Conservation (phyloP, 108 stramenopile species). For the Thalassiosira profunda region DNA sequence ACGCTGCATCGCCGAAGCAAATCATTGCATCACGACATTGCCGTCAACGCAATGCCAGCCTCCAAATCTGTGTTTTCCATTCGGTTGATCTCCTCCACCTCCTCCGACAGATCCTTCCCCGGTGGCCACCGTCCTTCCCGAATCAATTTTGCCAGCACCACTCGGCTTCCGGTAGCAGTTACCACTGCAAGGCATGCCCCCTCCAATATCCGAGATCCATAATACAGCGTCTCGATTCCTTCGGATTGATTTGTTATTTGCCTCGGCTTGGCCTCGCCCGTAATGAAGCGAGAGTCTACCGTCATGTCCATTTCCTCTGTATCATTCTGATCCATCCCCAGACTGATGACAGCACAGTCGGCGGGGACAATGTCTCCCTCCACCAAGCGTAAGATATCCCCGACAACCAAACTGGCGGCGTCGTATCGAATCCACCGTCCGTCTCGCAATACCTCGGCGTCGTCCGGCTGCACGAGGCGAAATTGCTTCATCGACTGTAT, state of each 20-base stretch:
- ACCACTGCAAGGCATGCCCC: constrained; percentile 78
- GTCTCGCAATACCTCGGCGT: constrained; percentile 84
- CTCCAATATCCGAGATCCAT: constrained; percentile 75
- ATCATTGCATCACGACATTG: neutral
- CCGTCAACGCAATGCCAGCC: no score
- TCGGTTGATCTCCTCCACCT: constrained; percentile 27
- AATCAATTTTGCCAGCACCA: constrained; percentile 69
- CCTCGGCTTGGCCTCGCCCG: constrained; percentile 69
- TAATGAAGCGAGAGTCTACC: constrained; percentile 72
- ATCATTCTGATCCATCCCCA: constrained; percentile 38
- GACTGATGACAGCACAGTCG: constrained; percentile 65
- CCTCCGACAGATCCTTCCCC: constrained; percentile 39
- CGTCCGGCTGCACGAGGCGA: constrained; percentile 71
- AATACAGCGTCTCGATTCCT: constrained; percentile 46
- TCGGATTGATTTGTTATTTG: constrained; percentile 28
- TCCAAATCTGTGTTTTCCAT: no score
- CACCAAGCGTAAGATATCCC: constrained; percentile 81
- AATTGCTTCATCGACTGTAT: constrained; percentile 84
- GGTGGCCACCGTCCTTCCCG: constrained; percentile 72
- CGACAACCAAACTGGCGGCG: constrained; percentile 67
- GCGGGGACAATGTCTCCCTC: constrained; percentile 89
- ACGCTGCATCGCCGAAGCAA: neutral
- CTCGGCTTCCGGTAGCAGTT: constrained; percentile 62
- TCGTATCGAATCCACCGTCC: constrained; percentile 87
- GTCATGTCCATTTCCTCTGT: constrained; percentile 32